Evolutionary conservation across 2,329 filamentous ascomycete genomes (phyloP), one percentile per base, ranked within the genome.

Genomic region (Pestalotiopsis fici): DNA sequence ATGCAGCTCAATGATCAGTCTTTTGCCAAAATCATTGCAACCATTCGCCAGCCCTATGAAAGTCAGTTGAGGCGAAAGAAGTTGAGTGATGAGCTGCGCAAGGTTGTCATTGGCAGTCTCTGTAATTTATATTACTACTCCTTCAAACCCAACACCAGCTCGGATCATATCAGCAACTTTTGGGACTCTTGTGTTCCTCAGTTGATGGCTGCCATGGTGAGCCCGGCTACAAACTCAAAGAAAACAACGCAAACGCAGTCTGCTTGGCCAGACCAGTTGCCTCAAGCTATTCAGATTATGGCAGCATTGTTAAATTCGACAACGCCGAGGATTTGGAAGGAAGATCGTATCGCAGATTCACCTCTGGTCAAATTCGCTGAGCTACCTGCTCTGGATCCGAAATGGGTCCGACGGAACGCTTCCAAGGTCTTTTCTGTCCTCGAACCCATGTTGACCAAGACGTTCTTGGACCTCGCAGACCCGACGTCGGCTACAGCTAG

Each of bases 41-140:
- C 78, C 1, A 82, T 97, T 2, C 87, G 87, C 67, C 88, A 91
- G 67, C 93, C 93, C 0, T 85, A 95, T 15, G 80, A 85, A 13
- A 89, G 85, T 66, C 93, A 93, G 72, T 83, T 95, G 71, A 90
- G 88, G 74, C 88, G 91, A 39, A 90, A 88, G 71, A 88, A 88
- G 73, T 82, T 87, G 56, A 82, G 83, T 23, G 86, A 90, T 37
- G 85, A 90, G 65, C 85, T 91, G 7, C 86, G 84, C 67, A 83
- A 80, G 68, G 81, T 83, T 1, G 85, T 89, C 13, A 74, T 95
- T 54, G 90, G 90, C 13, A 92, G 91, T 65, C 90, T 97, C 66
- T 92, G 92, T 78, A 94, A 91, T 66, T 84, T 98, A 1, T 87
- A 94, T 12, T 97, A 97, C 78, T 97, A 97, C 76, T 84, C 90